Base-by-base conservation (phyloP, 164 flowering plant species). In the Dillenia suffruticosa region DNA sequence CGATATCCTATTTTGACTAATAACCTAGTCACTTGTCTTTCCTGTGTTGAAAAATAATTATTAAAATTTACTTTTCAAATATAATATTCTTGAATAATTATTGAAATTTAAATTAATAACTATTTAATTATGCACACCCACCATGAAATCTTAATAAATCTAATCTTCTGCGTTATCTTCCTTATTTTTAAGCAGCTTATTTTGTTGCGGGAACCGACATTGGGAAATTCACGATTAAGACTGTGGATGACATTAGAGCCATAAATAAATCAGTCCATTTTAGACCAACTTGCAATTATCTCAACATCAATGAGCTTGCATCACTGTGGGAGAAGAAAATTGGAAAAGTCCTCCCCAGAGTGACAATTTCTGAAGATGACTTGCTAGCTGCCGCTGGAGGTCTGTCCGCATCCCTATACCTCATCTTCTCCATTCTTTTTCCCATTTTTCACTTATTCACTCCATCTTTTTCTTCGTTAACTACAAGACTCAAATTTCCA, bases 141-240 rank as follows among this genome's bases (percentile, higher is more conserved):
- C 22, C 1, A 19, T 19, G 22, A 19, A 19, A 32, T 32, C 7
- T 32, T 32, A 32, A 32, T 32, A 14, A 48, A 48, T 14, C 12
- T 11, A 48, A 48, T 48, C 10, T 3, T 11, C 9, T 48, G 8
- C n/a, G 10, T 11, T 10, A 8, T 61, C 44, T 19, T 32, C 14
- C 5, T 50, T 10, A 22, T 32, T 50, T 4, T 44, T 22, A 0
- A 62, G 70, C 79, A 85, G 94, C 94, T 19, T 88, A 88, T 62
- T 88, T 88, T 58, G 82, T 88, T 0, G 86, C 77, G 0, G 94
- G 94, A 17, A 64, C 65, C 9, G 90, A 88, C 51, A 88, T 88
- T 49, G 94, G 94, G 47, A 85, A 81, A 52, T 83, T 87, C 65
- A 87, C 90, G 0, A 67, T 84, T 57, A 83, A 73, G 70, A 62